A percentile compares a stretch with the other conserved stretches of the same genome.
phyloP scores from a whole-genome alignment of 1,139 yeast species.

The Geotrichum restrictum region DNA sequence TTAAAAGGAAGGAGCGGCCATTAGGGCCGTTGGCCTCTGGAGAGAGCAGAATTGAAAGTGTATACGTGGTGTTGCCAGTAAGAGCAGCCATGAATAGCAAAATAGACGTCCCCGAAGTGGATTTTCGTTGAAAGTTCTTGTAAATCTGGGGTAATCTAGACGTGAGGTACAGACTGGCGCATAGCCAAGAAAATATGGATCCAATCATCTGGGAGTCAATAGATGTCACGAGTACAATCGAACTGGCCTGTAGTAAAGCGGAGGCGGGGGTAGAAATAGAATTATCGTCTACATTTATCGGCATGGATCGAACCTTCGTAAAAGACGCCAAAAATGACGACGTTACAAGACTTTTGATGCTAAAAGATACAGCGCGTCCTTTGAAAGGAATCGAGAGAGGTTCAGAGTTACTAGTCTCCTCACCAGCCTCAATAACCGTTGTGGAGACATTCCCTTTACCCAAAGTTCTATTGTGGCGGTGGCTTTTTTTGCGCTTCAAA shows the following conservation, averaged over 20 bases:
- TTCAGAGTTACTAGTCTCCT: conserved; percentile 11
- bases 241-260: conserved; percentile 1
- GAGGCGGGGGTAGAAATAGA: conserved; percentile 25
- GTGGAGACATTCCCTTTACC: neutral
- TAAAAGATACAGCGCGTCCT: conserved; percentile 13
- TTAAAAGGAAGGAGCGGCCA: conserved; percentile 50
- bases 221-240: neutral
- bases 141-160: conserved; percentile 83
- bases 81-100: conserved; percentile 74
- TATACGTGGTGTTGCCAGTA: conserved; percentile 75
- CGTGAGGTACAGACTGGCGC: conserved; percentile 68
- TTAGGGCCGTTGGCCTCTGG: conserved; percentile 43
- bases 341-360: conserved; percentile 28
- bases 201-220: conserved; percentile 42
- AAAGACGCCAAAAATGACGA: conserved; percentile 34
- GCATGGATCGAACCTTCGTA: conserved; percentile 28
- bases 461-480: conserved; percentile 14
- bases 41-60: conserved; percentile 57
- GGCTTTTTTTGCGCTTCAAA: conserved; percentile 9
- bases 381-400: conserved; percentile 15
- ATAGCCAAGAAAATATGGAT: conserved; percentile 67
- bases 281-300: conserved; percentile 26
- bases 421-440: neutral
- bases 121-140: conserved; percentile 68
- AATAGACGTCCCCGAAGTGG: conserved; percentile 83